These are phyloP conservation scores for Austroboletus festivus DNA, from an alignment of 768 basidiomycete genomes.

Conservation along the genomic window DNA sequence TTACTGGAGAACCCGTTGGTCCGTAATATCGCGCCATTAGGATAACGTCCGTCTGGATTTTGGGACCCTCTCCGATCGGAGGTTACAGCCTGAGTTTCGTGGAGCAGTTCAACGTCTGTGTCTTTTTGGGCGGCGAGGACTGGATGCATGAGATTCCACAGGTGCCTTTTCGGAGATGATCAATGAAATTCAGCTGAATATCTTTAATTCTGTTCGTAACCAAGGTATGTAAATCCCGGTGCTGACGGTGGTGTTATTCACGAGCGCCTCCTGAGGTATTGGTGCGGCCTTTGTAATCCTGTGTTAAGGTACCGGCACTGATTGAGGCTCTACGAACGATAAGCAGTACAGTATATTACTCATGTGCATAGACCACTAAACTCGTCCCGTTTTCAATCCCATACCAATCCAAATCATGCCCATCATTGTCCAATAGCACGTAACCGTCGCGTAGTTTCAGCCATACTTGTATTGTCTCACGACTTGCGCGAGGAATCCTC, in stretches of 20 bases:
- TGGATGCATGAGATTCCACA: slow-evolving; percentile 8
- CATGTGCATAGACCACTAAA: slow-evolving; percentile 28
- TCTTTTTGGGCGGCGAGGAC: slow-evolving; percentile 13
- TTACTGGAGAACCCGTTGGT: slow-evolving; percentile 39
- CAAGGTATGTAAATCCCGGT: slow-evolving; percentile 13
- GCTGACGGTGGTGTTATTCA: slow-evolving; percentile 5
- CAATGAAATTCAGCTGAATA: too few relatives aligned
- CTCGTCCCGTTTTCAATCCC: slow-evolving; percentile 58
- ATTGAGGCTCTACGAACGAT: too few relatives aligned
- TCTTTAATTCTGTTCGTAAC: slow-evolving; percentile 5
- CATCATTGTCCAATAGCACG: slow-evolving; percentile 48
- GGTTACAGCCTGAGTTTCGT: slow-evolving; percentile 22
- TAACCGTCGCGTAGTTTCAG: slow-evolving; percentile 51
- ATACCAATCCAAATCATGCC: slow-evolving; percentile 63
- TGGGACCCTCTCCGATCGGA: slow-evolving; percentile 17
- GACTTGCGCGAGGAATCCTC: slow-evolving; percentile 27
- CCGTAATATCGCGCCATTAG: slow-evolving; percentile 32
- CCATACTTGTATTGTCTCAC: slow-evolving; percentile 47
- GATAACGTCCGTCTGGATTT: slow-evolving; percentile 31
- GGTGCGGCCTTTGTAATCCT: slow-evolving; percentile 10
- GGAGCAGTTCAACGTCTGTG: slow-evolving; percentile 3
- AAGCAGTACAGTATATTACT: slow-evolving; percentile 6
- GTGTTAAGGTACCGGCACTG: slow-evolving; percentile 2
- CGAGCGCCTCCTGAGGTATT: slow-evolving; percentile 6
- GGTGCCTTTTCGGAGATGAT: not conserved